Base-by-base conservation (phyloP, 371 early-diverging fungal genomes). In the Mucor piriformis region DNA sequence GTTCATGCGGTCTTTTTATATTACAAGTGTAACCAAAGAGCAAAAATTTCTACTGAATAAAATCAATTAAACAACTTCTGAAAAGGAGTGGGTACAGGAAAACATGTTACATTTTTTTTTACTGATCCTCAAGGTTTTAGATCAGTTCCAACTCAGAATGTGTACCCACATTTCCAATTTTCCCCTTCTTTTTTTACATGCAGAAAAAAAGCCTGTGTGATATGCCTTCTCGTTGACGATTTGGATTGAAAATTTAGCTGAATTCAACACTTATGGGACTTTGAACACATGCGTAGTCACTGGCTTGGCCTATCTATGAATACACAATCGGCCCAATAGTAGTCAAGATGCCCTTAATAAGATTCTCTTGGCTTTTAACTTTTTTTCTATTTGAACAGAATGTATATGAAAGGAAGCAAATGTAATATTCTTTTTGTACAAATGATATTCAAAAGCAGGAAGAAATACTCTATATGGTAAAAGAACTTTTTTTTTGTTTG, bases 121-220 rank as follows among this genome's bases (percentile, higher is more conserved):
- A 29, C 29, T 54, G 32, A 34, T 48, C 48, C 57, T 47, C 57
- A 48, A 47, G 57, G 57, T 57, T 44, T 57, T 44, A 57, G 57
- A 34, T 35, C 13, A 34, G 23, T 57, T 57, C 7, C 48, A 57
- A 57, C 57, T 57, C 57, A 57, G 57, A 47, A 18, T 29, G 29
- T 29, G 29, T n/a, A n/a, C n/a, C n/a, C 6, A 32, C 16, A 49
- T 6, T 5, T 12, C n/a, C 33, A 18, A 2, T 18, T 13, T 18
- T 18, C 25, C 8, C 23, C 47, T 18, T 47, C 20, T 44, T n/a
- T n/a, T n/a, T n/a, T n/a, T n/a, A n/a, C n/a, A n/a, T n/a, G n/a
- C n/a, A n/a, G n/a, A n/a, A n/a, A n/a, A n/a, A n/a, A n/a, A n/a
- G n/a, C n/a, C n/a, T n/a, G n/a, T n/a, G n/a, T n/a, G n/a, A n/a